Evolutionary conservation across 257 asterid genomes (phyloP), one percentile per base, ranked within the genome.

Genomic region (Echites panduratus): DNA sequence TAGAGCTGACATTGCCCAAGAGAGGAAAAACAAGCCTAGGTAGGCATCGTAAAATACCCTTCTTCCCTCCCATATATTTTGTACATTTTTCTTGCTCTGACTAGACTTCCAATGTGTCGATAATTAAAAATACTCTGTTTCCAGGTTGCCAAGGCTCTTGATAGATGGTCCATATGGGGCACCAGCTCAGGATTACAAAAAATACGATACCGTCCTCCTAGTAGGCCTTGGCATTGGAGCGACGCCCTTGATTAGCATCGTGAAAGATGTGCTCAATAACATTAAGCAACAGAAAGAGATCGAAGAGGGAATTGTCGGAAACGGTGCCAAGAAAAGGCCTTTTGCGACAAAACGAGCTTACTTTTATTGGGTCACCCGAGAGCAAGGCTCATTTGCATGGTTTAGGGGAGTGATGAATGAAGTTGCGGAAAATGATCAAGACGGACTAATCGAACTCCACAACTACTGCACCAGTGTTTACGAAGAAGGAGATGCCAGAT

Each of bases 221-320:
- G 92, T 88, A 14, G 96, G 96, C 43, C 84, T 90, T 1, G 96
- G 96, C 9, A 90, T 90, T 13, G 95, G 96, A 0, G 96, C 96
- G 11, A 88, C 96, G 0, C 96, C 95, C 0, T 84, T 90, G 85
- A 88, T 90, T 67, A 90, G 96, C 58, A 88, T 88, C 56, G 88
- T 88, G 7, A 90, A 90, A 74, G 96, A 90, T 79, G 81, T 90
- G 4, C 79, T 88, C 27, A 86, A 90, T 81, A 86, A 88, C 84
- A 88, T 87, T 26, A 87, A 81, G 32, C 73, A 77, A 40, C 74
- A 80, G 29, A 70, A 71, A 59, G 70, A 71, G 1, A 26, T 54
- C 0, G 75, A 79, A 72, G 50, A 67, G 29, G 71, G 63, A 3
- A 29, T 26, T 0, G 24, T 44, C 2, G 79, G 70, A 54, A 66